A percentile compares a stretch with the other conserved stretches of the same genome.
Evolutionary conservation across 2,329 filamentous ascomycete species (phyloP).

Genomic region (Lomentospora prolificans): DNA sequence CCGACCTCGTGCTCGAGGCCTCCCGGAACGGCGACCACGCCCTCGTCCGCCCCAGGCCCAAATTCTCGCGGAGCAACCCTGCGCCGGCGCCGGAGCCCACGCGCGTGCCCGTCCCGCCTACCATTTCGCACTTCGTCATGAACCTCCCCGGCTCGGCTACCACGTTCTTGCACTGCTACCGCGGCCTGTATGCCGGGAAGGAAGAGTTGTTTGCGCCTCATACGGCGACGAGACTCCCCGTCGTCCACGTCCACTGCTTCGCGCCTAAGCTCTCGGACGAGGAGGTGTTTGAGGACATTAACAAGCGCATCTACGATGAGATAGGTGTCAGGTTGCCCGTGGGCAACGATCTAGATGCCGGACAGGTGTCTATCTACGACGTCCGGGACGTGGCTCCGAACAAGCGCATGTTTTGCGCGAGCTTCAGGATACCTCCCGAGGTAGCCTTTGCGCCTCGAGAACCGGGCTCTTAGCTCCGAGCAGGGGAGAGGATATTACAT

Average conservation of each 20-base stretch:
- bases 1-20: conserved; percentile 47
- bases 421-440: conserved; percentile 71
- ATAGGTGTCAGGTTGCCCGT: conserved; percentile 30
- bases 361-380: conserved; percentile 49
- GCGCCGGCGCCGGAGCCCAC: conserved; percentile 23
- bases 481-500: background rate
- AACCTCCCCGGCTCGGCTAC: conserved; percentile 88
- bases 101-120: conserved; percentile 52
- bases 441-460: conserved; percentile 60
- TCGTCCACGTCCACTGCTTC: conserved; percentile 94
- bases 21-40: conserved; percentile 42
- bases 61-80: conserved; percentile 25
- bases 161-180: conserved; percentile 57
- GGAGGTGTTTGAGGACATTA: conserved; percentile 43
- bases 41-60: conserved; percentile 35
- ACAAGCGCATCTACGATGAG: conserved; percentile 28
- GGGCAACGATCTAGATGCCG: conserved; percentile 35
- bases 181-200: conserved; percentile 65
- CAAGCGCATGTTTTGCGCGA: conserved; percentile 96
- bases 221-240: conserved; percentile 54
- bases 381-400: conserved; percentile 85
- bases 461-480: background rate
- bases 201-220: conserved; percentile 55
- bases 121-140: conserved; percentile 93
- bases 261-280: conserved; percentile 69